Conservation (phyloP, 2,329 filamentous ascomycete species). For the Dryadomyces quercus-mongolicae region DNA sequence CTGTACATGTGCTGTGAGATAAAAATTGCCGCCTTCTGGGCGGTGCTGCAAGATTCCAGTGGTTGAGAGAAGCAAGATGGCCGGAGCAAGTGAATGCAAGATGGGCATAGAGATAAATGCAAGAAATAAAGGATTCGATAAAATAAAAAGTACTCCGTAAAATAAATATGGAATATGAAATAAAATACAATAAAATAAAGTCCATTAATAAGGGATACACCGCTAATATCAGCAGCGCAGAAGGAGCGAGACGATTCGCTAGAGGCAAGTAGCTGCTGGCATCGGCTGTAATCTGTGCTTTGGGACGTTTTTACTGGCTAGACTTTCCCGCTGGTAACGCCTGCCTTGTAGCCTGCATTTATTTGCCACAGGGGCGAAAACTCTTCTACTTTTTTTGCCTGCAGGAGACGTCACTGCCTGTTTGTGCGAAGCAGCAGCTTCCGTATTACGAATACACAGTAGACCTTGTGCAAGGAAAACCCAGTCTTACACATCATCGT, state of each 20-base stretch:
- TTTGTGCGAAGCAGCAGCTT: no score
- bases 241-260: neutral
- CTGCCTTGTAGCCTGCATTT: neutral
- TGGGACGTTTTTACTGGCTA: neutral
- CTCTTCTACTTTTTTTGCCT: neutral
- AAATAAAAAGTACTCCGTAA: neutral
- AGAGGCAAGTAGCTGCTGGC: neutral
- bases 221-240: neutral
- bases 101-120: neutral
- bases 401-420: neutral
- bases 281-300: neutral
- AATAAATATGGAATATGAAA: no score
- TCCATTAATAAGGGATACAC: no score
- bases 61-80: neutral
- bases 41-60: neutral
- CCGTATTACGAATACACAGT: no score
- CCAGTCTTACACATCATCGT: no score
- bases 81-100: neutral
- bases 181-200: no score
- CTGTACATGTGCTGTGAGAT: neutral
- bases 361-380: conserved; percentile 5
- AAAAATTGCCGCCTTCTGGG: neutral
- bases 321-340: neutral
- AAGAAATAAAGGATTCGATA: neutral
- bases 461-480: no score